Evolutionary conservation across 495 filamentous ascomycete genomes (phyloP), one percentile per base, ranked within the genome.

Genomic region (Annulohypoxylon nitens): DNA sequence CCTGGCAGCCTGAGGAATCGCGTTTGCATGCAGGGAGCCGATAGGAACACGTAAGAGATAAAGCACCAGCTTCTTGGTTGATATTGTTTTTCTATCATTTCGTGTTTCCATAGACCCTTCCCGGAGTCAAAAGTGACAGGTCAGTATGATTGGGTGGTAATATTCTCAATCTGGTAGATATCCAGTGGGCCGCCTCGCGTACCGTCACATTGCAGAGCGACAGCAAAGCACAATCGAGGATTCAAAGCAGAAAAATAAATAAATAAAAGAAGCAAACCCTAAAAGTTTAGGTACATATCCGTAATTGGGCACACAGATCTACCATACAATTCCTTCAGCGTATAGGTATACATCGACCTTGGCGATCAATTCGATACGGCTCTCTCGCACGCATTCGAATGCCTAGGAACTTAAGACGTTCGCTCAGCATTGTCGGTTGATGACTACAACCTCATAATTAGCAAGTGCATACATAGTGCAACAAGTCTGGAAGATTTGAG

Each of bases 351-450:
- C 53, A 36, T 37, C 34, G 14, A 18, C 16, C 6, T 55, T 36
- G 26, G 9, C n/a, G 12, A 37, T 10, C 11, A 37, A 11, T n/a
- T 6, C 6, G 36, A n/a, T 16, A 6, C 36, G 26, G 25, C 16
- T 55, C 11, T 57, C 33, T n/a, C 16, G 14, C 33, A 20, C n/a
- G 11, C 3, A 2, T 7, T 10, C 53, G n/a, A 34, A n/a, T 55
- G 30, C 51, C 30, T 53, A 23, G 23, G 3, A 9, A 18, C 30
- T 23, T 55, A 47, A 26, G 61, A 34, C 20, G 37, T 11, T 12
- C 8, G 51, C 34, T 75, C 23, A 75, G 50, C 72, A 75, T 20
- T 62, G 43, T 41, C 72, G 67, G 53, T 75, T 70, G 36, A 75
- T 64, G 43, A 75, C 72, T 75, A 12, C 8, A 16, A 26, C 12